phyloP scores from a whole-genome alignment of 257 asterid species.

The Jaltomata sinuosa region DNA sequence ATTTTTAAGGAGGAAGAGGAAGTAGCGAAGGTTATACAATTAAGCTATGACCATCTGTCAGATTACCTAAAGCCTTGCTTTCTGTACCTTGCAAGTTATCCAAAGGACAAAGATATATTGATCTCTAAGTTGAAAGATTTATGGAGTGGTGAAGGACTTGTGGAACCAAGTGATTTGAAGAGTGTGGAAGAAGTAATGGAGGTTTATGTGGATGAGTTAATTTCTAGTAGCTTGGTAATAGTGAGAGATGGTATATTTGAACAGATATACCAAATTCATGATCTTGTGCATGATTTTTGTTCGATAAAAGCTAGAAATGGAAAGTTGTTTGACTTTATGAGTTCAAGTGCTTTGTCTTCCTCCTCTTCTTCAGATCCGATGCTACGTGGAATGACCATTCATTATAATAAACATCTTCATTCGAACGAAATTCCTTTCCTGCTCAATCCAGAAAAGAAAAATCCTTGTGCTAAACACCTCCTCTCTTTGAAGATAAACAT shows the following conservation, averaged over 20 bases:
- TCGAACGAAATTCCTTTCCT: background rate
- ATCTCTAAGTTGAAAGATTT: background rate
- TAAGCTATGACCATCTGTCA: conserved; percentile 18
- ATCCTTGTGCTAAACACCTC: background rate
- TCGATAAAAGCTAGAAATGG: conserved; percentile 6
- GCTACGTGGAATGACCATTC: background rate
- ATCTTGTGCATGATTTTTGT: conserved; percentile 12
- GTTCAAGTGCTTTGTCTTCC: background rate
- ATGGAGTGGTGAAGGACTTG: conserved; percentile 25
- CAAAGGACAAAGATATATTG: background rate
- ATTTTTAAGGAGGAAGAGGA: background rate
- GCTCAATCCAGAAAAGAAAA: background rate
- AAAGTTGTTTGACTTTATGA: background rate
- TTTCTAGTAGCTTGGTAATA: conserved; percentile 11
- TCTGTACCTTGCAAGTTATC: conserved; percentile 18
- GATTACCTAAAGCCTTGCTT: conserved; percentile 16
- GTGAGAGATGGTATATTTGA: conserved; percentile 2
- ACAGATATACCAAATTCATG: conserved; percentile 6
- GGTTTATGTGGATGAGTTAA: conserved; percentile 10
- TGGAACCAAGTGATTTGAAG: background rate
- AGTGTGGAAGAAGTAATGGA: background rate
- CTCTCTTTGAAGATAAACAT: background rate
- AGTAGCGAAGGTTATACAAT: conserved; percentile 6
- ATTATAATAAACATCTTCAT: background rate
- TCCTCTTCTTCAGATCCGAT: background rate